phyloP scores from a whole-genome alignment of 768 basidiomycete genomes.

The Inosperma sp. region DNA sequence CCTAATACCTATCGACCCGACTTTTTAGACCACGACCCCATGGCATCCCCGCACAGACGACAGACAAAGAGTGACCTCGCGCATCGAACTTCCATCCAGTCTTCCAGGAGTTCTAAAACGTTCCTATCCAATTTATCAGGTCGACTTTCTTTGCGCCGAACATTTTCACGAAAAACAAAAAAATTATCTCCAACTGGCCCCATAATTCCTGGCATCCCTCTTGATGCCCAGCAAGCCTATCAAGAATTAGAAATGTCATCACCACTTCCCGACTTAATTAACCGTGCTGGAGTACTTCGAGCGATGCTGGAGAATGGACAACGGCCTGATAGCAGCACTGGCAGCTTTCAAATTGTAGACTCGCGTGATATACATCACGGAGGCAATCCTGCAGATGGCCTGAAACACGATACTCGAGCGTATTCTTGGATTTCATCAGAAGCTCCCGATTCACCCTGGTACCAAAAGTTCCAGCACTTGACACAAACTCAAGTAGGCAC shows the following conservation, averaged over 20 bases:
- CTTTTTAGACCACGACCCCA: slow-evolving; percentile 4
- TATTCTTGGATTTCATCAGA: too few species aligned
- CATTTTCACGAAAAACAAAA: slow-evolving; percentile 37
- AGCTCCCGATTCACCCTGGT: not conserved
- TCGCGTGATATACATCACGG: not conserved
- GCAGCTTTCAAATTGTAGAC: not conserved
- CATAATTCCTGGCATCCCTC: slow-evolving; percentile 41
- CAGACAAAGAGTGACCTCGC: slow-evolving; percentile 14
- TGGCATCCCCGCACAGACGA: slow-evolving; percentile 13
- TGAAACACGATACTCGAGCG: not conserved
- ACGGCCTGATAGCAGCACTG: slow-evolving; percentile 41
- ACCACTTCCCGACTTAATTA: slow-evolving; percentile 48
- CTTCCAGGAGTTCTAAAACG: slow-evolving; percentile 43
- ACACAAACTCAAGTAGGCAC: not conserved
- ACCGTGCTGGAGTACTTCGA: slow-evolving; percentile 45
- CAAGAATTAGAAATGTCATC: slow-evolving; percentile 42
- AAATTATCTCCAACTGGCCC: slow-evolving; percentile 62
- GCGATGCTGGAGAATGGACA: slow-evolving; percentile 51
- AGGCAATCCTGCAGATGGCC: not conserved
- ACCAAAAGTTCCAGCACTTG: not conserved
- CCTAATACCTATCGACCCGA: not conserved
- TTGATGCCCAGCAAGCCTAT: slow-evolving; percentile 39
- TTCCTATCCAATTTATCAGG: slow-evolving; percentile 48
- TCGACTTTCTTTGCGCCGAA: slow-evolving; percentile 33
- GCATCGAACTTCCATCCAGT: slow-evolving; percentile 36